Evolutionary conservation across 208 protist species (phyloP), one percentile per base, ranked within the genome.

Genomic region (Wallacemonas sp.): DNA sequence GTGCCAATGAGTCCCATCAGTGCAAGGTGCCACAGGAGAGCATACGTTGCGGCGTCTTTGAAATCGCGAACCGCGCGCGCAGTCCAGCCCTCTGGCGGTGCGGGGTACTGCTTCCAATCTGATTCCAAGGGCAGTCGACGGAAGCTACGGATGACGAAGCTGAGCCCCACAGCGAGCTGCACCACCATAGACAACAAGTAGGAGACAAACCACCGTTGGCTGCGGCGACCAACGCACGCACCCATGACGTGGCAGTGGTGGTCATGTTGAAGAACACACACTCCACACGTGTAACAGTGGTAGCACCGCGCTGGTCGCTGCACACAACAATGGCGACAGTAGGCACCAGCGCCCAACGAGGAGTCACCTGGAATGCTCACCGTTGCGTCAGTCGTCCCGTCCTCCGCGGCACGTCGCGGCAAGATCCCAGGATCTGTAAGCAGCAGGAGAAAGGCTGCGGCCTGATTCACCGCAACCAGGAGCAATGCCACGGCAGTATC

Each of bases 191-290:
- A 57, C 19, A 83, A 13, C 30, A 83, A 65, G 41, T 80, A 89
- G 19, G 76, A 41, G 6, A 55, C 48, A 46, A 89, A 89, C 74
- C 75, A 89, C 21, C 82, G 82, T 10, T 79, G 54, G 57, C 63
- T 85, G 15, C 82, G 52, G 57, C 65, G 37, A 4, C 78, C 82
- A 8, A 89, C 68, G 44, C 79, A 85, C 1, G 59, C 69, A 19
- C 78, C 82, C 27, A 85, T 22, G 13, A 85, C 37, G 8, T 64
- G 63, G 50, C 82, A 89, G 59, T 89, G 82, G 42, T 89, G 82
- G 52, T 89, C 82, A 41, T 81, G 77, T 24, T 76, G 70, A n/a
- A 60, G 36, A 29, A 89, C 73, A 52, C 82, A 89, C 3, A 83
- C 70, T n/a, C 68, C 66, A 45, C 82, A 89, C 29, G 60, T 36